Evolutionary conservation across 768 basidiomycete species (phyloP), one percentile per base, ranked within the genome.

Genomic region (Leccinum longicurvipes): DNA sequence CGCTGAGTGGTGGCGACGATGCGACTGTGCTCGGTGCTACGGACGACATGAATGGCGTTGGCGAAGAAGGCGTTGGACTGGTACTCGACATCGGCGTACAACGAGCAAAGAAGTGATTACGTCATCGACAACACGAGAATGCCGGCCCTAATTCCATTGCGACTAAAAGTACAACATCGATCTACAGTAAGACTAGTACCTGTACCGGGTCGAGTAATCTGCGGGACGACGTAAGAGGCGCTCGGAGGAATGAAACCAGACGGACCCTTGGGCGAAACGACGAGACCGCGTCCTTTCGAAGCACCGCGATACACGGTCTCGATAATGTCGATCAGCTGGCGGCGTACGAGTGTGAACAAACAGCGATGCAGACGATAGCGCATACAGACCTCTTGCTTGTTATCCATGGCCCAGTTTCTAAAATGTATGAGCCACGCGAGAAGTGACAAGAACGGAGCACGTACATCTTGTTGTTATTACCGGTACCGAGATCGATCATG

Each of bases 401-500:
- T 94, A 68, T 94, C 91, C 83, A 99, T 97, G 17, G 96, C 86
- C 97, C 97, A 98, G 72, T 98, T 98, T 72, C 97, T 98, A 63
- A 45, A 46, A 23, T 21, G 8, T 36, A 31, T 21, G 1, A 27
- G 19, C 9, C 17, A 46, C 6, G 42, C 42, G 17, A 50, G 32
- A 15, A 2, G 23, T 2, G 2, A 24, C 23, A 12, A 23, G 3
- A 7, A 42, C 3, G 4, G 19, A 11, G 17, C 4, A 78, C 92
- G 61, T 55, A 95, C 94, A 97, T 97, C 78, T 98, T 98, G 76
- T 98, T 98, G 75, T 98, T 98, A 74, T 98, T 97, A 79, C 95
- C 95, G 49, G 95, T 98, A n/a, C 94, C 95, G 61, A 98, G 76
- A 83, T 98, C 97, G 67, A 99, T 98, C 96, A 98, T 98, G 75